Conservation (phyloP, 331 rosid genomes). For the Telfairia occidentalis region DNA sequence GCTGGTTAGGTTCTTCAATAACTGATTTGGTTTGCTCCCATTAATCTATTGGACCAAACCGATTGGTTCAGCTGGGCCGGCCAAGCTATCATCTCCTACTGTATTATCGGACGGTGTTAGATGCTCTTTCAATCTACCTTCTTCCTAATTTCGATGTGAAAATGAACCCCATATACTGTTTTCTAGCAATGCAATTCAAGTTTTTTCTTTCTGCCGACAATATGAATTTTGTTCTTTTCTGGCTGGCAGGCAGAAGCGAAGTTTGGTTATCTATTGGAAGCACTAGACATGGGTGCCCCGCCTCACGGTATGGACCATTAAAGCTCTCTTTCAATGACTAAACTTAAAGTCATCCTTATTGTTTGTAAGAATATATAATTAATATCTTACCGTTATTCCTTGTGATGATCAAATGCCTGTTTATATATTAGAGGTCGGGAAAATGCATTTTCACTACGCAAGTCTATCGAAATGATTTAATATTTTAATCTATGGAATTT, state of each 20-base stretch:
- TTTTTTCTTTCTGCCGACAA: constrained; percentile 12
- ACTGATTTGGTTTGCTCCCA: neutral
- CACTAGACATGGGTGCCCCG: constrained; percentile 99
- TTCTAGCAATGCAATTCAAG: neutral
- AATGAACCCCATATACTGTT: neutral
- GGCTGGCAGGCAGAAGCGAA: constrained; percentile 75
- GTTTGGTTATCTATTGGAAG: constrained; percentile 92
- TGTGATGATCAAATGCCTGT: neutral
- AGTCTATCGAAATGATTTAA: neutral
- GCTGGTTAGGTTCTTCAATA: neutral
- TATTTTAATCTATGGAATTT: neutral
- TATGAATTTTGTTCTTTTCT: constrained; percentile 17
- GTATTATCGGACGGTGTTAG: neutral
- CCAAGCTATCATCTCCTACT: neutral
- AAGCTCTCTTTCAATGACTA: neutral
- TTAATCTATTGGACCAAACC: neutral
- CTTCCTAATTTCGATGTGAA: neutral
- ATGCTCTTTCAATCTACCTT: neutral
- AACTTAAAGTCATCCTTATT: neutral
- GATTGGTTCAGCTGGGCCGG: neutral
- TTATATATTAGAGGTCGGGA: neutral
- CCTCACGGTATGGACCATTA: constrained; percentile 67
- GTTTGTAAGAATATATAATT: neutral
- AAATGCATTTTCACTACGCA: neutral
- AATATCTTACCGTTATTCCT: neutral